Base-by-base conservation (phyloP, 805 yeast species). In the Metschnikowia vanudenii region DNA sequence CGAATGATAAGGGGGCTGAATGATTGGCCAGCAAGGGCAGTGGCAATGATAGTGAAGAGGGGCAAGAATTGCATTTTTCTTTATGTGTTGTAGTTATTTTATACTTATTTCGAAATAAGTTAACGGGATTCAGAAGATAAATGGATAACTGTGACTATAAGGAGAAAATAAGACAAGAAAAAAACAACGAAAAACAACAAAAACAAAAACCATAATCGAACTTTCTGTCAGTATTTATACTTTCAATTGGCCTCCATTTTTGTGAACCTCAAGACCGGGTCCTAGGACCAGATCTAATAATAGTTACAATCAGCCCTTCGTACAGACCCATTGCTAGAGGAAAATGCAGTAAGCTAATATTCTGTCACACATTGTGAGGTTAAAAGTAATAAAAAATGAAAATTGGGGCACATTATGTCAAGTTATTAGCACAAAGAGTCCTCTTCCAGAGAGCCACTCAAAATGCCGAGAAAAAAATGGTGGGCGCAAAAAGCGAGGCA, bases 11-110 rank as follows among this genome's bases (percentile, higher is more conserved):
- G 41, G 14, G 59, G 49, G 18, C 48, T 39, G 45, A 63, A 53
- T 14, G 54, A 43, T 41, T 50, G 52, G 12, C 59, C 62, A 17
- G 67, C 63, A 22, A 57, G 43, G 26, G 64, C 66, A 32, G 60
- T 45, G 46, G 65, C 54, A 44, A 56, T 50, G 19, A 62, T 31
- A 30, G 62, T 45, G 39, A 59, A 46, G 33, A 57, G 43, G 7
- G 62, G 54, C 26, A 61, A 33, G 41, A 28, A 17, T 36, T 51
- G 43, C 53, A 49, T 49, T 19, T 20, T 39, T n/a, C n/a, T n/a
- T n/a, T n/a, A n/a, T n/a, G n/a, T n/a, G n/a, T n/a, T n/a, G n/a
- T n/a, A n/a, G n/a, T n/a, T n/a, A n/a, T 33, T 32, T 14, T 16
- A 5, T 34, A 17, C n/a, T n/a, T n/a, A n/a, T n/a, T n/a, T n/a